Evolutionary conservation across 2,329 filamentous ascomycete species (phyloP), one percentile per base, ranked within the genome.

Genomic region (Sporothrix mexicana): DNA sequence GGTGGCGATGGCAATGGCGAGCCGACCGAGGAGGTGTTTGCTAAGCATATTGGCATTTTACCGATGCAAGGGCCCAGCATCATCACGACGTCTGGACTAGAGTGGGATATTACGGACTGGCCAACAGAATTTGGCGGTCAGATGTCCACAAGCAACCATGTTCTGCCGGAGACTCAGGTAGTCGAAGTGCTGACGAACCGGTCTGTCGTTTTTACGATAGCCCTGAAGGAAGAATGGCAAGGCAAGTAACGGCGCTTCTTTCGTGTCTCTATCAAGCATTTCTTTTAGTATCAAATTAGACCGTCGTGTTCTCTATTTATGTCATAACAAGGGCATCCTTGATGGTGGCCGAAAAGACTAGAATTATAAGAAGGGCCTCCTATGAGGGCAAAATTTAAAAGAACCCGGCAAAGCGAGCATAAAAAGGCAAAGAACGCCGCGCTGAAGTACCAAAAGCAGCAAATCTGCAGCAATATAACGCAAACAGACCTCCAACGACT

Each of bases 51-150:
- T 43, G 96, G 96, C 10, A 93, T 99, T 75, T 85, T 99, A 53
- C 96, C 96, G 0, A 83, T 98, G 25, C 92, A 90, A 72, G 93
- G 91, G n/a, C 88, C 91, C 2, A 91, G 93, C 64, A 81, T 86
- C n/a, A 94, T 99, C 77, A 91, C 90, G 8, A 97, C 93, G 0
- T 83, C 85, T 15, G 96, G 96, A 0, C 84, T 98, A 23, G 91
- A 97, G 79, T 99, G 96, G 96, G 94, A 99, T 81, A 93, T 99
- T 1, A 80, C 85, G 73, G 85, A 93, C 74, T 97, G 95, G 94
- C 83, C 87, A 76, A 97, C 92, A 0, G 85, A 88, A 77, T 92
- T 96, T 79, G 92, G 92, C 8, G 91, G 90, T 0, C 86, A 87
- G 76, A 79, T 95, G 73, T 95, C 92, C 79, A 95, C 93, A 73